These are phyloP conservation scores for Canavalia ensiformis DNA, from an alignment of 306 rosid genomes.

Conservation along the genomic window DNA sequence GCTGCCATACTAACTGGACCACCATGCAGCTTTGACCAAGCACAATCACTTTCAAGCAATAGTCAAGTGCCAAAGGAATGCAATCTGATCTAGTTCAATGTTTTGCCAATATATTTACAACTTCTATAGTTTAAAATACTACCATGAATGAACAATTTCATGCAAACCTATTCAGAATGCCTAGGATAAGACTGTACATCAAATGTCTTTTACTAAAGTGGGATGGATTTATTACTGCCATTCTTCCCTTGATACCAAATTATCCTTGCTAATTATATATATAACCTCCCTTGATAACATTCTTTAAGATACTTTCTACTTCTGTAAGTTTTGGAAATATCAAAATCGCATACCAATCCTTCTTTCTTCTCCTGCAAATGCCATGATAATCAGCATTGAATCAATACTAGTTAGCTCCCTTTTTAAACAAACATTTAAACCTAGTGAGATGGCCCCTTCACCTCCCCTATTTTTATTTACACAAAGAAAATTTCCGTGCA, in stretches of 20 bases:
- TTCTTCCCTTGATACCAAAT: conserved; percentile 15
- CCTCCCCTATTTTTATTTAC: conserved; percentile 22
- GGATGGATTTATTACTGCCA: neutral
- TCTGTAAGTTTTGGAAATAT: neutral
- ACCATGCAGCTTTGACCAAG: conserved; percentile 17
- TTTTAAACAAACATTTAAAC: conserved; percentile 8
- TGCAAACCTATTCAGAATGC: conserved; percentile 30
- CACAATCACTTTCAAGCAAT: conserved; percentile 5
- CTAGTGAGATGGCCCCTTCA: neutral
- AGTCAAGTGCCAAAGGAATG: conserved; percentile 21
- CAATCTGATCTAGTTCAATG: conserved; percentile 28
- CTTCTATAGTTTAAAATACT: neutral
- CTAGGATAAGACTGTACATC: conserved; percentile 12
- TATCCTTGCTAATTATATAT: conserved; percentile 7
- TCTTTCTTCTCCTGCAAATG: neutral
- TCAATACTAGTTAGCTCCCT: conserved; percentile 29
- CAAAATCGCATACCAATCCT: conserved; percentile 4
- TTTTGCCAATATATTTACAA: conserved; percentile 22
- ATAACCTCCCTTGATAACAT: conserved; percentile 15
- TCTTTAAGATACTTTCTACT: conserved; percentile 7
- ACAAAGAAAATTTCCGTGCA: conserved; percentile 6
- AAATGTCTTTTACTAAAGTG: conserved; percentile 25
- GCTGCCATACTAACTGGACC: conserved; percentile 28
- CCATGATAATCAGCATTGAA: conserved; percentile 21
- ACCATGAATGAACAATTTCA: conserved; percentile 37